phyloP scores from a whole-genome alignment of 2,329 filamentous ascomycete species.

The Penicillium concentricum region DNA sequence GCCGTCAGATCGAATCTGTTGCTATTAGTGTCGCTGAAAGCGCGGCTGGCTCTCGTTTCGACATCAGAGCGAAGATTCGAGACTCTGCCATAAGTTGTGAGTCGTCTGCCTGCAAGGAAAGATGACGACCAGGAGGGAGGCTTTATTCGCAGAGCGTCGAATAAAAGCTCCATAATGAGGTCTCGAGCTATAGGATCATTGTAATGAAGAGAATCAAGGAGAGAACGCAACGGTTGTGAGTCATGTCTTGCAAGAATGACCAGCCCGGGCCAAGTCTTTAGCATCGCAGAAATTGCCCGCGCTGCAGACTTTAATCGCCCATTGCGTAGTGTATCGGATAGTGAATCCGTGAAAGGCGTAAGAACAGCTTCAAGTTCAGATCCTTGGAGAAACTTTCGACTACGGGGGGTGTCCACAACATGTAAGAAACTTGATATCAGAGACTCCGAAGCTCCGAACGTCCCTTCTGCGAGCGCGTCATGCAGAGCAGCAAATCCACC shows the following conservation, averaged over 20 bases:
- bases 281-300: conserved; percentile 83
- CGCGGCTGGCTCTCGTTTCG: conserved; percentile 51
- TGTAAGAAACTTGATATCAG: conserved; percentile 85
- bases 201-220: conserved; percentile 66
- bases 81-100: conserved; percentile 96
- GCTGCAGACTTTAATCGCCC: conserved; percentile 79
- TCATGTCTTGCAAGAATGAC: conserved; percentile 86
- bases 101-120: conserved; percentile 83
- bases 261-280: conserved; percentile 92
- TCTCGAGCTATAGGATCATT: conserved; percentile 61
- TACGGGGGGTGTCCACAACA: conserved; percentile 78
- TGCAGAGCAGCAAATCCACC: conserved; percentile 84
- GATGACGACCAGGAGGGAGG: conserved; percentile 92
- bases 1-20: conserved; percentile 71
- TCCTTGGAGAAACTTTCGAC: conserved; percentile 77
- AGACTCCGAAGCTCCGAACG: conserved; percentile 89
- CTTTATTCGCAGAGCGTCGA: conserved; percentile 82
- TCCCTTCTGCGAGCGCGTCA: conserved; percentile 87
- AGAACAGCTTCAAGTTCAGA: conserved; percentile 88
- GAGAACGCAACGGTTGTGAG: conserved; percentile 77
- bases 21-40: conserved; percentile 68
- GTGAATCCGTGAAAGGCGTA: conserved; percentile 85
- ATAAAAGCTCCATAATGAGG: conserved; percentile 83
- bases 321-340: conserved; percentile 55
- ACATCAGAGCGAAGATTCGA: conserved; percentile 71